phyloP scores from a whole-genome alignment of 164 flowering plant genomes.

The Tetracentron sinense region DNA sequence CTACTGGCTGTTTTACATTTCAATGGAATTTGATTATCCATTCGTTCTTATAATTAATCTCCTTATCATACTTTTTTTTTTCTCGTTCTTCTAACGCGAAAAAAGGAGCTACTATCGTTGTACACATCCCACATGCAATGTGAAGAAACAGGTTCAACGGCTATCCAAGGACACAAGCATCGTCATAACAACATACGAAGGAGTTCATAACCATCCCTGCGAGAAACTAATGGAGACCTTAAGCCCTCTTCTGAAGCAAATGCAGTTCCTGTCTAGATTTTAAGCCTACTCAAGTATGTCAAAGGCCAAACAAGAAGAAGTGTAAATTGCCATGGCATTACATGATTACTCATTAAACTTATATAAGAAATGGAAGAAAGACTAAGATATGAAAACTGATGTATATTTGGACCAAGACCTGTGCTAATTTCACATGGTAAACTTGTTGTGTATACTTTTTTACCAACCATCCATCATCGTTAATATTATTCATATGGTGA shows the following conservation, averaged over 20 bases:
- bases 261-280: slow-evolving; percentile 75
- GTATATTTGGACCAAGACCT: no score
- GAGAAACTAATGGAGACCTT: slow-evolving; percentile 80
- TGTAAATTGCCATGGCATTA: no score
- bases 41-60: not conserved
- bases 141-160: slow-evolving; percentile 91
- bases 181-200: slow-evolving; percentile 90
- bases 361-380: no score
- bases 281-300: slow-evolving; percentile 10
- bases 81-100: not conserved
- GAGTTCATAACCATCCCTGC: slow-evolving; percentile 84
- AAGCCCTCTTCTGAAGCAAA: slow-evolving; percentile 74
- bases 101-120: slow-evolving; percentile 87
- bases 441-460: no score
- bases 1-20: no score
- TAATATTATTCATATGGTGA: no score
- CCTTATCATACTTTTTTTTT: not conserved
- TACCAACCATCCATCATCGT: no score
- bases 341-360: no score
- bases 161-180: slow-evolving; percentile 72
- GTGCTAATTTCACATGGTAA: no score
- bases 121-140: slow-evolving; percentile 86
- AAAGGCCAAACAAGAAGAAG: no score
- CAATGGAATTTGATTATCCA: not conserved
- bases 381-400: no score